Evolutionary conservation across 352 stramenopile genomes (phyloP), one percentile per base, ranked within the genome.

Genomic region (Phytophthora lateralis): DNA sequence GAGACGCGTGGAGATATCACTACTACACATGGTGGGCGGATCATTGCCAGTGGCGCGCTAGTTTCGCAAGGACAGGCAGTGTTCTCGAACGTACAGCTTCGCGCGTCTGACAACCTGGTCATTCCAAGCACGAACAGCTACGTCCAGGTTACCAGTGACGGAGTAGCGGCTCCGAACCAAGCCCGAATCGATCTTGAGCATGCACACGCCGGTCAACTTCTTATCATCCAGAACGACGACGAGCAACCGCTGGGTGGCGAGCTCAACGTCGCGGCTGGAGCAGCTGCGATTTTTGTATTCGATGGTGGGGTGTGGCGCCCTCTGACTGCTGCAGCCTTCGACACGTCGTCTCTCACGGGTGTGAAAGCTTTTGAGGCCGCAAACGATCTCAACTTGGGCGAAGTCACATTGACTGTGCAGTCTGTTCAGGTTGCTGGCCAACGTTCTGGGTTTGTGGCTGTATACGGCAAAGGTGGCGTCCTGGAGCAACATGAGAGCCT

Each of bases 161-260:
- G 84, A 18, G 63, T 54, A 8, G 29, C 21, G 0, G 50, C 52
- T 3, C 15, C 45, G 15, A 91, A 89, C 29, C 21, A 21, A 0
- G 80, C 72, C 1, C 52, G 35, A n/a, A 80, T 93, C 3, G 78
- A 88, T 38, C 51, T 39, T 34, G 32, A 64, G 4, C 47, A 69
- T 4, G 80, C 85, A 1, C 74, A 74, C 18, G 67, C 70, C 18
- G 85, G 85, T 2, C 85, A 93, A 44, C 60, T 93, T 7, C 70
- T 93, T 26, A 67, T 93, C 14, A 66, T 93, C 26, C 85, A 93
- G 55, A 93, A 91, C 55, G 76, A 88, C 21, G 85, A 91, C 60
- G 78, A 82, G 20, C 60, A 91, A 27, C 43, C 44, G 15, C 61
- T 93, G 0, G 42, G 65, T 15, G 79, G 79, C 7, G 75, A 85